Base-by-base conservation (phyloP, 371 early-diverging fungal genomes). In the Batrachochytrium dendrobatidis region DNA sequence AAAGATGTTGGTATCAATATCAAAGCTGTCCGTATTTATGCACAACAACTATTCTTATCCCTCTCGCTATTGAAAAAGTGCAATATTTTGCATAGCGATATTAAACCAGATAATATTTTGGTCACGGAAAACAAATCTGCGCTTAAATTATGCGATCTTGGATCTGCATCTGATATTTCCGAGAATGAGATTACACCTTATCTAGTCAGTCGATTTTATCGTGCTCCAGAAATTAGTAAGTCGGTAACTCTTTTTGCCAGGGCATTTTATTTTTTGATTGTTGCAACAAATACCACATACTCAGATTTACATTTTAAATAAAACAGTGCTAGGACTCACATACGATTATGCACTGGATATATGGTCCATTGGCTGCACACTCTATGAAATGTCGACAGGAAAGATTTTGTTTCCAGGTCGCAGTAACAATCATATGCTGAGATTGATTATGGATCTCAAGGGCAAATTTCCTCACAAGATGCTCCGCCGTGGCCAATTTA, bases 351-450 rank as follows among this genome's bases (percentile, higher is more conserved):
- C 89, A 1, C 75, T 95, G 53, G 98, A 99, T 68, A 86, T 99
- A 59, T 99, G 99, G 99, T 93, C 98, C 18, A 84, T 95, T n/a
- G 99, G 92, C 3, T 95, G 92, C 70, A 92, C 99, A 17, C 79
- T 99, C 30, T 98, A 91, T 58, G 99, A 99, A 77, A 73, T 99
- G 25, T 91, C 85, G 62, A 95, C 94, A 0, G 96, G 95, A 55
- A 86, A 87, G 69, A 92, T 95, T 24, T 67, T 98, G 59, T 95
- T 95, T 66, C 90, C 96, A 10, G 98, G 97, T 3, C 75, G 87
- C 57, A 87, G 76, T 67, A 97, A 97, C 70, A 95, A 95, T 72
- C 92, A 95, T 58, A 97, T 97, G 98, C 76, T 97, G 49, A 82
- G 80, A 61, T 80, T 88, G 50, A 92, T 94, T 78, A 93, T 94